A percentile compares a stretch with the other conserved stretches of the same genome.
These are phyloP conservation scores for Lathyrus tuberosus DNA, from an alignment of 306 rosid species.

Conservation along the genomic window DNA sequence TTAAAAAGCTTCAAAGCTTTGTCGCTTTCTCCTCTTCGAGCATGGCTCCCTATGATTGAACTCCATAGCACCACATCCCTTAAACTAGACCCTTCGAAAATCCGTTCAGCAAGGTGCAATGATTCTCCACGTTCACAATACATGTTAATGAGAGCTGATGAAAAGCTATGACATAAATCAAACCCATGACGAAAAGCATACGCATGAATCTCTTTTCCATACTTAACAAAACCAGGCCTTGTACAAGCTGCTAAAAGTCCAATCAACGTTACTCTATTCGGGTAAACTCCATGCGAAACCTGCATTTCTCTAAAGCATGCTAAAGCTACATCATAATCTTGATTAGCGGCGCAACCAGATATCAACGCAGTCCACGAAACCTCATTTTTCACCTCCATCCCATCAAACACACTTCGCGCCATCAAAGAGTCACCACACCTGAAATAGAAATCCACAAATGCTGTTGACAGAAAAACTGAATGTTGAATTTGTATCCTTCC, in stretches of 20 bases:
- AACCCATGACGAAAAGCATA: slow-evolving; percentile 56
- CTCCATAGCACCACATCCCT: slow-evolving; percentile 77
- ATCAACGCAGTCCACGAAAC: slow-evolving; percentile 75
- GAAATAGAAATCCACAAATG: slow-evolving; percentile 67
- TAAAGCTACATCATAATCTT: slow-evolving; percentile 47
- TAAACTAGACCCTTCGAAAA: slow-evolving; percentile 50
- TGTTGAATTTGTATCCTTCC: slow-evolving; percentile 43
- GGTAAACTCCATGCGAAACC: slow-evolving; percentile 49
- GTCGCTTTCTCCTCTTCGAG: slow-evolving; percentile 50
- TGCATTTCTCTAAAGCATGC: slow-evolving; percentile 58
- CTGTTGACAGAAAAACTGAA: slow-evolving; percentile 55
- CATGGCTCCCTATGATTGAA: slow-evolving; percentile 57
- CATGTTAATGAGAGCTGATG: slow-evolving; percentile 64
- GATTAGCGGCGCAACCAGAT: slow-evolving; percentile 54
- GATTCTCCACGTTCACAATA: slow-evolving; percentile 50
- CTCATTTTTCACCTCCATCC: slow-evolving; percentile 58
- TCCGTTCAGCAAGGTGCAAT: slow-evolving; percentile 46
- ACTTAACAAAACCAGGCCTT: slow-evolving; percentile 43
- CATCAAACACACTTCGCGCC: slow-evolving; percentile 56
- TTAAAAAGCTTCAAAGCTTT: slow-evolving; percentile 59
- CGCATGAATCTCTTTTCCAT: slow-evolving; percentile 65
- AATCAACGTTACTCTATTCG: slow-evolving; percentile 60
- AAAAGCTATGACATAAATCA: slow-evolving; percentile 52
- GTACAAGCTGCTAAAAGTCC: slow-evolving; percentile 62
- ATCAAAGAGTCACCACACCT: slow-evolving; percentile 43